Conservation (phyloP, 108 stramenopile genomes). For the Cylindrotheca closterium region DNA sequence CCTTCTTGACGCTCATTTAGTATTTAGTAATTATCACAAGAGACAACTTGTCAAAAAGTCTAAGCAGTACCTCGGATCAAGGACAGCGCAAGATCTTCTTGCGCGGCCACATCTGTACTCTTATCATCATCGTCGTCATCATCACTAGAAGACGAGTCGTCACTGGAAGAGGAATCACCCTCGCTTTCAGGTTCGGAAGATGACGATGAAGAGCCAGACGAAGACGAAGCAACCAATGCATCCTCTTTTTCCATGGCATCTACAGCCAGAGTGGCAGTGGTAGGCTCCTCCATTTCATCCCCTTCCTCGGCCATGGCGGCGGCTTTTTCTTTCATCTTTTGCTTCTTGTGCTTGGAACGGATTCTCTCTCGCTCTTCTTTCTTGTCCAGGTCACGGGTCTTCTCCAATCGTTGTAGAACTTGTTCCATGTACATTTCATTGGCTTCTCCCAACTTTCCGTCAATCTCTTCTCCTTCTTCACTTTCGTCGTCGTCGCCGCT, state of each 20-base stretch:
- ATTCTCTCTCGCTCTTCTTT: conserved; percentile 77
- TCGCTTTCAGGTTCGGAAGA: not conserved
- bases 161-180: not conserved
- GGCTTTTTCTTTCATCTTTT: conserved; percentile 57
- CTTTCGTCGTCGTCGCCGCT: conserved; percentile 23
- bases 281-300: conserved; percentile 23
- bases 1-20: not conserved
- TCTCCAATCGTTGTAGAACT: conserved; percentile 65
- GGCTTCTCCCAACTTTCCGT: conserved; percentile 22
- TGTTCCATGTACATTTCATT: conserved; percentile 65
- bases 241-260: conserved; percentile 17
- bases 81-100: conserved; percentile 78
- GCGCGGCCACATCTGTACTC: conserved; percentile 48
- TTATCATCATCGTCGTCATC: conserved; percentile 12
- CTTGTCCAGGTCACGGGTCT: conserved; percentile 65
- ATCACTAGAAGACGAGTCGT: conserved; percentile 17
- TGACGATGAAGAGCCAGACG: conserved; percentile 15
- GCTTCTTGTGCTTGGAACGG: conserved; percentile 80
- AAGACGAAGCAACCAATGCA: conserved; percentile 12
- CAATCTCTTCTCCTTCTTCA: conserved; percentile 31
- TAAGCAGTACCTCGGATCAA: conserved; percentile 48
- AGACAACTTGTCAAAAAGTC: not conserved
- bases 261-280: conserved; percentile 4
- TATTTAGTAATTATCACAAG: too few relatives aligned
- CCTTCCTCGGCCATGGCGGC: conserved; percentile 30